Conservation (phyloP, 2,329 filamentous ascomycete genomes). For the Pseudofabraea citricarpa region DNA sequence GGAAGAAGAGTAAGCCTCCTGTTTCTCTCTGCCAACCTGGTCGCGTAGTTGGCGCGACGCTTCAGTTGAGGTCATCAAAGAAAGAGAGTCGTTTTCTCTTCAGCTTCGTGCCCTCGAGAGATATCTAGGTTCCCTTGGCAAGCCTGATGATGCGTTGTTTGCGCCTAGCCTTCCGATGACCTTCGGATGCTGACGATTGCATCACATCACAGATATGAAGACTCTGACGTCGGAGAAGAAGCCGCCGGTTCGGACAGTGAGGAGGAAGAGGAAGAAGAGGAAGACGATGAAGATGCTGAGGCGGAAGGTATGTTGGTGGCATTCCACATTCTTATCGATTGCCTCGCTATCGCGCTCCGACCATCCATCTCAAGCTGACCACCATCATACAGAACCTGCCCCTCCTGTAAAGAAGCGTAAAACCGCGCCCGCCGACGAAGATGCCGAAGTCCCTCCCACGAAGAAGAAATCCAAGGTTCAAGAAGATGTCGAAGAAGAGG, state of each 20-base stretch:
- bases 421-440: neutral
- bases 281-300: constrained; percentile 1
- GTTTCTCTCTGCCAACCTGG: neutral
- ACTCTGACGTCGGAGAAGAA: neutral
- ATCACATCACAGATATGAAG: neutral
- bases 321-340: too few relatives aligned
- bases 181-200: too few relatives aligned
- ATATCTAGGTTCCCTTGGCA: too few relatives aligned
- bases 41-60: too few relatives aligned
- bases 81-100: too few relatives aligned
- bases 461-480: neutral
- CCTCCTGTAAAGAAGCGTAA: constrained; percentile 3
- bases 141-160: too few relatives aligned
- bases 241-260: neutral
- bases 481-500: neutral
- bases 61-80: too few relatives aligned
- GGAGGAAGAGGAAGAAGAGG: neutral
- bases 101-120: too few relatives aligned
- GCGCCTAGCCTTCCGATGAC: too few relatives aligned
- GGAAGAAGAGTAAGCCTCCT: constrained; percentile 8
- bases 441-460: neutral
- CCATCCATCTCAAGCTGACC: neutral
- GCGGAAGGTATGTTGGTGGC: neutral
- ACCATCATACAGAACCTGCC: neutral
- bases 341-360: too few relatives aligned